Conservation (phyloP, 768 basidiomycete species). For the Leccinum boreale region DNA sequence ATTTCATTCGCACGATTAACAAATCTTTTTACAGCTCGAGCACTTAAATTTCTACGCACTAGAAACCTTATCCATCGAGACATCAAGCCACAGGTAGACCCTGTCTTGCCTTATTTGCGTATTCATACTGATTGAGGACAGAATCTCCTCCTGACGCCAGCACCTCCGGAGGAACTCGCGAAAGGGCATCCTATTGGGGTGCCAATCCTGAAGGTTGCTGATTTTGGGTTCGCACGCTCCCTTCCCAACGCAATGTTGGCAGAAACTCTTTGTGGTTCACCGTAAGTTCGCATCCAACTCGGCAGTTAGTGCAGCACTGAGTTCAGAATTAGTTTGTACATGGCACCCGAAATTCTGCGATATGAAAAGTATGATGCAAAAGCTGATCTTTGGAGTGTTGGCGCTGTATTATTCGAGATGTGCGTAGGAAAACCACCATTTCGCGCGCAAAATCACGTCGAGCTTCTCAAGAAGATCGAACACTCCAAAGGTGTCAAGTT, state of each 20-base stretch:
- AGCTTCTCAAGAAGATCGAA: slow-evolving; percentile 91
- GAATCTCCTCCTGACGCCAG: slow-evolving; percentile 88
- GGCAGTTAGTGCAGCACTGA: neutral
- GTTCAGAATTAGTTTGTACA: slow-evolving; percentile 66
- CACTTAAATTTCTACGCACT: slow-evolving; percentile 87
- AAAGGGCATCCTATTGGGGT: slow-evolving; percentile 89
- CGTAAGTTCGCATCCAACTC: slow-evolving; percentile 50
- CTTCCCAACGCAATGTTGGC: slow-evolving; percentile 92
- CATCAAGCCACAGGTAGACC: slow-evolving; percentile 85
- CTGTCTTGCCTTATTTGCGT: neutral
- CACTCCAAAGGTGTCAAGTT: slow-evolving; percentile 89
- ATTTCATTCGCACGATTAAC: neutral
- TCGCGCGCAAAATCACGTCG: slow-evolving; percentile 94
- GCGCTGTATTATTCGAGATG: slow-evolving; percentile 96
- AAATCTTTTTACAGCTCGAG: slow-evolving; percentile 63
- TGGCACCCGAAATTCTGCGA: slow-evolving; percentile 97
- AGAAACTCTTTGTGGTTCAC: slow-evolving; percentile 96
- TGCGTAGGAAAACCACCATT: slow-evolving; percentile 90
- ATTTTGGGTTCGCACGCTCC: slow-evolving; percentile 96
- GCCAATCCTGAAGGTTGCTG: slow-evolving; percentile 94
- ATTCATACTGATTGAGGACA: slow-evolving; percentile 31
- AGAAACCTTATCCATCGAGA: slow-evolving; percentile 93
- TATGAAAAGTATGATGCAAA: slow-evolving; percentile 98
- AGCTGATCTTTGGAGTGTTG: slow-evolving; percentile 97
- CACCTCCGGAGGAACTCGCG: slow-evolving; percentile 73